These are phyloP conservation scores for Aspergillus campestris DNA, from an alignment of 495 filamentous ascomycete genomes.

Conservation along the genomic window DNA sequence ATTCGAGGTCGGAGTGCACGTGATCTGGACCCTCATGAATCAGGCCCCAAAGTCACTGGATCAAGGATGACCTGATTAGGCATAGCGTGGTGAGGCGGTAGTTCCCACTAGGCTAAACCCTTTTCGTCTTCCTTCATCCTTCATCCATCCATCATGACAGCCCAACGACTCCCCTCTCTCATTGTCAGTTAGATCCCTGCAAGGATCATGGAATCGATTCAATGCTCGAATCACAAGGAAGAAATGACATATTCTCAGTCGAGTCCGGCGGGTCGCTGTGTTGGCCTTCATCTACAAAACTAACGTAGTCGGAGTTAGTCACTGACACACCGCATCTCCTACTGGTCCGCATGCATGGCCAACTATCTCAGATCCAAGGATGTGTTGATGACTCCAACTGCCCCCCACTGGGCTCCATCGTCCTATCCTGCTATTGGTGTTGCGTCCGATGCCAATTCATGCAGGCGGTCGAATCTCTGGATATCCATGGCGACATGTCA, in stretches of 20 bases:
- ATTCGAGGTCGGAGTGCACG: conserved; percentile 9
- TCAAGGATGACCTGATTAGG: neutral
- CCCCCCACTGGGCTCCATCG: conserved; percentile 15
- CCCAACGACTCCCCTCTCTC: conserved; percentile 1
- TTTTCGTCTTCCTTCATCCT: neutral
- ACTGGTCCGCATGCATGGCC: conserved; percentile 19
- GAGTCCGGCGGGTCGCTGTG: conserved; percentile 16
- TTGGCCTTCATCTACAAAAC: conserved; percentile 14
- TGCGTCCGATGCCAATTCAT: conserved; percentile 15
- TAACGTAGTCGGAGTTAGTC: conserved; percentile 3
- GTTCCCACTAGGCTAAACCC: neutral
- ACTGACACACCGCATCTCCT: conserved; percentile 11
- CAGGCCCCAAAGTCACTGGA: neutral
- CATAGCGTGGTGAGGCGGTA: neutral
- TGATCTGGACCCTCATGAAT: conserved; percentile 1
- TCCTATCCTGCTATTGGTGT: conserved; percentile 11
- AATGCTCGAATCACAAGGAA: too few relatives aligned
- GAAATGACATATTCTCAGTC: neutral
- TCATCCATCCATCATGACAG: neutral
- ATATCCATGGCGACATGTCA: conserved; percentile 31
- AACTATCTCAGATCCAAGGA: conserved; percentile 11
- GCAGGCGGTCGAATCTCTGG: conserved; percentile 20
- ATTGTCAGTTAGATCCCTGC: neutral
- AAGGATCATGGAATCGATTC: neutral
- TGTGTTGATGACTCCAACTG: conserved; percentile 6